phyloP scores from a whole-genome alignment of 345 rosid genomes.

The Reutealis trisperma region DNA sequence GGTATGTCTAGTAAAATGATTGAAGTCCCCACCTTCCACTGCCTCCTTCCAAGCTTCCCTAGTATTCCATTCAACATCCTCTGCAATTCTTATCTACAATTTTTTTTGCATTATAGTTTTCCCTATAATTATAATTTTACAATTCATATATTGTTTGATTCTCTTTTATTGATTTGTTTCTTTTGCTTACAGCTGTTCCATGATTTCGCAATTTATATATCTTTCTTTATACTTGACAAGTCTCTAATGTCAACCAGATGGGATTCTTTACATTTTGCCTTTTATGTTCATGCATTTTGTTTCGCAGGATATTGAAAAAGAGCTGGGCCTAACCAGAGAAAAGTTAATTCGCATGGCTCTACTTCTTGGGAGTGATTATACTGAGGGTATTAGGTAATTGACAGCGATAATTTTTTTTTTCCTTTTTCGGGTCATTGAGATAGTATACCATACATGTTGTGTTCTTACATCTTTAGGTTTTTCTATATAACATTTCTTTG shows the following conservation, averaged over 20 bases:
- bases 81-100: neutral
- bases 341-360: slow-evolving; percentile 82
- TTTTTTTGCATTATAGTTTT: neutral
- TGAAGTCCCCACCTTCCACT: neutral
- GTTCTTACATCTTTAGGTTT: neutral
- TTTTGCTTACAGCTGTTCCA: neutral
- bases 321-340: slow-evolving; percentile 84
- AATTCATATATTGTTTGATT: neutral
- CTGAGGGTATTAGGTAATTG: slow-evolving; percentile 90
- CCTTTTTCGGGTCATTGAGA: slow-evolving; percentile 1
- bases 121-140: neutral
- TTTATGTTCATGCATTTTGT: neutral
- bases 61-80: neutral
- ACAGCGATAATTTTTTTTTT: neutral
- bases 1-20: slow-evolving; percentile 43
- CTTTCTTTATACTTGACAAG: neutral
- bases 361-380: slow-evolving; percentile 98
- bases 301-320: slow-evolving; percentile 82
- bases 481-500: neutral
- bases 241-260: neutral
- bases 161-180: slow-evolving; percentile 6
- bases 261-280: neutral
- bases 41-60: too few species aligned
- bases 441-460: neutral
- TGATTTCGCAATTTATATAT: neutral